Base-by-base conservation (phyloP, 1,139 yeast genomes). In the Williopsis jadinii region DNA sequence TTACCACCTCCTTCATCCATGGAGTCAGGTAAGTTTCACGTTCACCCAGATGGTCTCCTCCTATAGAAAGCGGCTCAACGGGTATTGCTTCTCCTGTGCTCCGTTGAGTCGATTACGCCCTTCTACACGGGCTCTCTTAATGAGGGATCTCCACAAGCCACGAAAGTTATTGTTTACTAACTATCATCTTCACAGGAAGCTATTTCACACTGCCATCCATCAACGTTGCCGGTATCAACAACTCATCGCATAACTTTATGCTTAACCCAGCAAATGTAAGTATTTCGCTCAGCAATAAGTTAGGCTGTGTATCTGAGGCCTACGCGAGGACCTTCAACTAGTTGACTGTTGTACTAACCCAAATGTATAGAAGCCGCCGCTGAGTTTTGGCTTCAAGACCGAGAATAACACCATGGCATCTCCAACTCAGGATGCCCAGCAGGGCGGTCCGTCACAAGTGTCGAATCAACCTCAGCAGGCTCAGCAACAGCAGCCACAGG, bases 1-100 rank as follows among this genome's bases (percentile, higher is more conserved):
- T 45, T 51, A 13, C 52, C 53, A 14, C 43, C 50, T n/a, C 54
- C 46, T 39, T 37, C 50, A 15, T 36, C 49, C 11, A 43, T 49
- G 41, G 56, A 52, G 37, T 43, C 53, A 28, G 52, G 57, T 53
- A 46, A 29, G 57, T 45, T 30, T 19, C 14, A 13, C 6, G 9
- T 12, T 15, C 34, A 32, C 26, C 4, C 6, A 19, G 24, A 19
- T 19, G 24, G 24, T 19, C 6, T 19, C 24, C 24, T 19, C 24
- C 24, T 19, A 19, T 19, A 5, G 24, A 19, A 19, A 19, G 24
- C 24, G 6, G 24, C 6, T 19, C 24, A 19, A 19, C 24, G 24
- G 6, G 24, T 6, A 19, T 19, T 4, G 4, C 24, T 6, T 19
- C 6, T 19, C 24, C 6, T 19, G 24, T 19, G 6, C 24, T 19